These are phyloP conservation scores for Escovopsis sp. DNA, from an alignment of 2,329 filamentous ascomycete species.

Conservation along the genomic window DNA sequence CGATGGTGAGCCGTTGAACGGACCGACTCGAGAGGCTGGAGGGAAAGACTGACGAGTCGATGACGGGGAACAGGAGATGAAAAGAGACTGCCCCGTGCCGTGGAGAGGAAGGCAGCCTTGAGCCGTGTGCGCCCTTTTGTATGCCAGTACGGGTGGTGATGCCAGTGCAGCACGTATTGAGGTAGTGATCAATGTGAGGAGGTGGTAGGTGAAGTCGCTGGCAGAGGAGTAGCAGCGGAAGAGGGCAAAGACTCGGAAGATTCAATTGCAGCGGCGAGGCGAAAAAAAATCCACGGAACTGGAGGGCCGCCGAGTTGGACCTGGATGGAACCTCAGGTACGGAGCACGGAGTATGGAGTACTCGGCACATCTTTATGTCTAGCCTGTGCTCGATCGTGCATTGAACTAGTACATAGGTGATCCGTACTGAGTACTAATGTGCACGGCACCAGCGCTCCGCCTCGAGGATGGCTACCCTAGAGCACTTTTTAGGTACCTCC, in stretches of 20 bases:
- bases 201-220: conserved; percentile 2
- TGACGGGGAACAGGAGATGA: conserved; percentile 1
- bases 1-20: background rate
- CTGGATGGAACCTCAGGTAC: conserved; percentile 1
- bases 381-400: no score
- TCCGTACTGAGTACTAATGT: no score
- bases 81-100: conserved; percentile 6
- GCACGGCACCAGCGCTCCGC: no score
- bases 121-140: conserved; percentile 14
- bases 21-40: no score
- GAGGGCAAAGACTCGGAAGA: conserved; percentile 5
- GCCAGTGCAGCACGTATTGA: no score
- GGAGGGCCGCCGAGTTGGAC: no score
- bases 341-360: no score
- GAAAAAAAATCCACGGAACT: conserved; percentile 5
- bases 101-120: background rate
- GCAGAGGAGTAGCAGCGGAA: background rate
- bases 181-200: no score
- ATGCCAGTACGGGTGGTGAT: conserved; percentile 5
- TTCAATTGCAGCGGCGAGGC: conserved; percentile 8
- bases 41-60: background rate
- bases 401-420: no score
- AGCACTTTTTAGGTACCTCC: no score
- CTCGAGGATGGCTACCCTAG: no score
- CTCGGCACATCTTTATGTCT: no score